Evolutionary conservation across 2,329 filamentous ascomycete species (phyloP), one percentile per base, ranked within the genome.

Genomic region (Acarospora socialis): DNA sequence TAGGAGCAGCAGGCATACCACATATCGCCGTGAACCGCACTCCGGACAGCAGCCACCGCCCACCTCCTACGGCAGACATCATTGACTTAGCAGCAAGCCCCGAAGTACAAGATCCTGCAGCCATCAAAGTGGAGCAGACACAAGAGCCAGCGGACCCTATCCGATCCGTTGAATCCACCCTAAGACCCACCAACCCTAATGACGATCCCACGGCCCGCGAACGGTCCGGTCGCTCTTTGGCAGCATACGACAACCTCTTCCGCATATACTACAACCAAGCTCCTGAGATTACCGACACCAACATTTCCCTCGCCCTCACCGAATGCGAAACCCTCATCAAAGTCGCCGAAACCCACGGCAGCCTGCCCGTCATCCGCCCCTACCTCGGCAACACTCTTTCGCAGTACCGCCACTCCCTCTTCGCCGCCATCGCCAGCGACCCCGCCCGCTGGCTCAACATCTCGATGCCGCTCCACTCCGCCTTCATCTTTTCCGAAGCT

Each of bases 401-500:
- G 10, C 35, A 46, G 10, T 41, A 45, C 34, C 36, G 44, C 17
- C 38, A 52, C n/a, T 9, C 36, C 33, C 34, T 56, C 10, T 50
- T 41, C 33, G 23, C 40, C 5, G 44, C 50, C 7, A 54, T 58
- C 20, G 46, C 43, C 3, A 19, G 30, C n/a, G 46, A 53, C 13
- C 46, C 55, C 1, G 32, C 44, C 5, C 46, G 48, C 13, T 57
- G 51, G 46, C 41, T 57, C 0, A 36, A 45, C 2, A 35, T 58
- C n/a, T 42, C 46, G 0, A 31, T 50, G 2, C 24, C 42, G 1
- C 38, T 58, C 2, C 29, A 52, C 17, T 48, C 46, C 30, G 29
- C 32, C 1, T 29, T 35, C 2, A 47, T 59, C 8, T 59, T 52
- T 38, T 48, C 48, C 4, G 56, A 59, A 30, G 45, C 50, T 9